Conservation (phyloP, 805 yeast species). For the Naumovozyma dairenensis region DNA sequence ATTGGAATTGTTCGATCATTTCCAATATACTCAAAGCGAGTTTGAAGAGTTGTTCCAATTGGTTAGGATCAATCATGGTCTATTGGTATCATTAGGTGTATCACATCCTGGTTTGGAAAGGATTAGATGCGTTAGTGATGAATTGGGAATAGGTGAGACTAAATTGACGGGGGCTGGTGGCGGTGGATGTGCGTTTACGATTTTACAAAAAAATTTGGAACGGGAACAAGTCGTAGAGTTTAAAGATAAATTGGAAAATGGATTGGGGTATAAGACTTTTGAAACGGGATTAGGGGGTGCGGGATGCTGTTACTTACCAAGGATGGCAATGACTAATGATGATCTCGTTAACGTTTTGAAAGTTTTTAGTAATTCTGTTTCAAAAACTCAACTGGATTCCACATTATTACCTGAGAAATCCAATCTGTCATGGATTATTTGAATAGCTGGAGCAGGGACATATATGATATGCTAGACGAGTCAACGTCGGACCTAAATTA, state of each 20-base stretch:
- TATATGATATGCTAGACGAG: too few species aligned
- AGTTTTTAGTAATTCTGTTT: not conserved
- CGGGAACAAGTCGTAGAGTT: constrained; percentile 29
- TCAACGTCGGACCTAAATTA: too few species aligned
- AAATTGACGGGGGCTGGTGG: constrained; percentile 98
- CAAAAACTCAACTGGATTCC: constrained; percentile 6
- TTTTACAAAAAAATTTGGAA: constrained; percentile 42
- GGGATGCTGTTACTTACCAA: constrained; percentile 49
- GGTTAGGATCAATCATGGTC: constrained; percentile 77
- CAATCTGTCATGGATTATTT: not conserved
- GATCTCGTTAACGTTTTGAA: not conserved
- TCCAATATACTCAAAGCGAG: constrained; percentile 33
- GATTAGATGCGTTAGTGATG: constrained; percentile 58
- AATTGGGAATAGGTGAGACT: constrained; percentile 64
- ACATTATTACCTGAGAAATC: constrained; percentile 6
- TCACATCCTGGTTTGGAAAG: constrained; percentile 85
- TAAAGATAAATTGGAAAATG: constrained; percentile 25
- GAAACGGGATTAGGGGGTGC: constrained; percentile 80
- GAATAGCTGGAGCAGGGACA: too few species aligned
- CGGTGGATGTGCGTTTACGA: constrained; percentile 94
- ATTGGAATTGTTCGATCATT: constrained; percentile 29
- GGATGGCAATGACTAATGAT: not conserved
- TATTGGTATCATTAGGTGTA: constrained; percentile 77
- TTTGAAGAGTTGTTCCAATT: constrained; percentile 42
- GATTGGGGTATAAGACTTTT: constrained; percentile 59